Percentiles rank a stretch among this genome's conserved stretches.
These are phyloP conservation scores for Viola odorata DNA, from an alignment of 345 rosid species.

Conservation along the genomic window DNA sequence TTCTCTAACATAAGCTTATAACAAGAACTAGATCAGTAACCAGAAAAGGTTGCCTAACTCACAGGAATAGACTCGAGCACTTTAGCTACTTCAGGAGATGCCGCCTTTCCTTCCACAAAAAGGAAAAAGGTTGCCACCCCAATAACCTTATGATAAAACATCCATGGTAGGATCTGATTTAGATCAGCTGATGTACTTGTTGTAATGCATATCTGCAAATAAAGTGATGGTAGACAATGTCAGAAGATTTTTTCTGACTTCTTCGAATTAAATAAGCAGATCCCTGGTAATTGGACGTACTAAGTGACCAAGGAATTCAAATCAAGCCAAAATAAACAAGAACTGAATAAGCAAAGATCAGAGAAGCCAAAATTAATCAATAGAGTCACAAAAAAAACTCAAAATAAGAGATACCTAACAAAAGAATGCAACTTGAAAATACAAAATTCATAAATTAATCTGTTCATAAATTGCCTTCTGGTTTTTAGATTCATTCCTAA, in stretches of 20 bases:
- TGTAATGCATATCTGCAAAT: constrained; percentile 64
- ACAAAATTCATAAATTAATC: too few species aligned
- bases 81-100: constrained; percentile 60
- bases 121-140: constrained; percentile 77
- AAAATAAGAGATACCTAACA: too few species aligned
- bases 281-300: too few species aligned
- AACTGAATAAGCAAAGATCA: too few species aligned
- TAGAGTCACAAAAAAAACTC: too few species aligned
- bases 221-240: background rate
- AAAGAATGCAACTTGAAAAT: too few species aligned
- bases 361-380: too few species aligned
- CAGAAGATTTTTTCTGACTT: background rate
- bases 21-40: background rate
- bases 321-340: too few species aligned
- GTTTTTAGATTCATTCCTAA: too few species aligned
- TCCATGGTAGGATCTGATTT: constrained; percentile 82
- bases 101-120: constrained; percentile 94
- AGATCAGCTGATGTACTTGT: constrained; percentile 89
- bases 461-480: too few species aligned
- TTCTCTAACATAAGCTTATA: background rate
- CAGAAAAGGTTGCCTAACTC: constrained; percentile 25
- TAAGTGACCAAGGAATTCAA: too few species aligned
- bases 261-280: too few species aligned
- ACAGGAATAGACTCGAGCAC: constrained; percentile 75
- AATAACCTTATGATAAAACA: constrained; percentile 78